A percentile compares a stretch with the other conserved stretches of the same genome.
Evolutionary conservation across 441 rosid species (phyloP).

Genomic region (Euphorbia neoarborescens): DNA sequence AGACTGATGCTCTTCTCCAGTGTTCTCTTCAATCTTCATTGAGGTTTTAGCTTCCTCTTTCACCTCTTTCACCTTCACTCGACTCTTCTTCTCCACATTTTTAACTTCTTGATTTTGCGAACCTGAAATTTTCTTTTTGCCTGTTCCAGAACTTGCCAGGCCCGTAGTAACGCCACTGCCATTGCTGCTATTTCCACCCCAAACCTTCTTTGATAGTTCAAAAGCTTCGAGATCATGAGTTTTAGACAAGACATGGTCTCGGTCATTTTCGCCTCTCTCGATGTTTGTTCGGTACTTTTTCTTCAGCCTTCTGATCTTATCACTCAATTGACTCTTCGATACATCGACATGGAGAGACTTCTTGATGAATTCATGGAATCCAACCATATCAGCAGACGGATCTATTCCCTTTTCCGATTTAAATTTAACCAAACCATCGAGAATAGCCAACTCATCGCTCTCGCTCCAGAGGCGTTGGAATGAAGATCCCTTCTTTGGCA

Average conservation of each 20-base stretch:
- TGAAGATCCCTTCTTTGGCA: slow-evolving; percentile 11
- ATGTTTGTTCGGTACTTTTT: slow-evolving; percentile 31
- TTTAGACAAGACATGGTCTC: slow-evolving; percentile 24
- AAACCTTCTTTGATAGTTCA: slow-evolving; percentile 31
- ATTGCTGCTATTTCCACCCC: slow-evolving; percentile 26
- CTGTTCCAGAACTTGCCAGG: slow-evolving; percentile 1
- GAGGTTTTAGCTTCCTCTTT: not conserved
- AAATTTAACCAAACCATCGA: slow-evolving; percentile 33
- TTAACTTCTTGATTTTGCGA: not conserved
- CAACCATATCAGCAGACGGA: slow-evolving; percentile 23
- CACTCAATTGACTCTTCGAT: slow-evolving; percentile 26
- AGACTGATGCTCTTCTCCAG: not conserved
- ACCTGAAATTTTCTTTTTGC: not conserved
- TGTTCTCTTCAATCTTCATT: not conserved
- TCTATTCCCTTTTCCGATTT: slow-evolving; percentile 22
- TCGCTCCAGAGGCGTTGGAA: slow-evolving; percentile 33
- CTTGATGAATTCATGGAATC: slow-evolving; percentile 34
- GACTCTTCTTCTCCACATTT: not conserved
- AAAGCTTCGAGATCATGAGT: slow-evolving; percentile 34
- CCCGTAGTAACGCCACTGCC: slow-evolving; percentile 19
- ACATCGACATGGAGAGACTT: slow-evolving; percentile 33
- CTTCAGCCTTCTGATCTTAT: slow-evolving; percentile 40
- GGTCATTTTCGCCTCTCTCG: slow-evolving; percentile 28
- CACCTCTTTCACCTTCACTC: not conserved
- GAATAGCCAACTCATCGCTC: slow-evolving; percentile 35